Evolutionary conservation across 805 yeast species (phyloP).

Genomic region (Pichia heedii): DNA sequence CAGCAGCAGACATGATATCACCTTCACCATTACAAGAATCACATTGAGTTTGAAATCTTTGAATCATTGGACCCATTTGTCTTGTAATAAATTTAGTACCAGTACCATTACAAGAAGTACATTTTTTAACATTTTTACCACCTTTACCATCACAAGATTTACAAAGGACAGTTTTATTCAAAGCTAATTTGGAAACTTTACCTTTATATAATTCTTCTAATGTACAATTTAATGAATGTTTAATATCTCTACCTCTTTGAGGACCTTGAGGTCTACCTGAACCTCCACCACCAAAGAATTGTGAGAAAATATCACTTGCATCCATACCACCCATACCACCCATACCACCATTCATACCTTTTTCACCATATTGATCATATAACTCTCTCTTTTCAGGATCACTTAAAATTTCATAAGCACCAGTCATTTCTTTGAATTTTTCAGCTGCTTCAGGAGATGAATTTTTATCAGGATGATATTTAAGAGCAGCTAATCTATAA

Average conservation of each 20-base stretch:
- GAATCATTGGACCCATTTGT: slow-evolving; percentile 99
- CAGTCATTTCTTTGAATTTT: slow-evolving; percentile 83
- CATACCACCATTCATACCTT: slow-evolving; percentile 74
- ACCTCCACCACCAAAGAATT: slow-evolving; percentile 48
- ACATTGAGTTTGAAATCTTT: slow-evolving; percentile 94
- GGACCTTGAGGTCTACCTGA: slow-evolving; percentile 75
- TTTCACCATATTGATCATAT: slow-evolving; percentile 88
- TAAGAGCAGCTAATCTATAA: slow-evolving; percentile 72
- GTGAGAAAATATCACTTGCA: slow-evolving; percentile 46
- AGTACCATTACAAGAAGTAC: slow-evolving; percentile 81
- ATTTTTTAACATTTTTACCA: slow-evolving; percentile 86
- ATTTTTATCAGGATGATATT: slow-evolving; percentile 77
- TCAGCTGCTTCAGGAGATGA: slow-evolving; percentile 89
- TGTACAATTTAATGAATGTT: slow-evolving; percentile 75
- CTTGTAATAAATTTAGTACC: slow-evolving; percentile 89
- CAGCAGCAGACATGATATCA: slow-evolving; percentile 76
- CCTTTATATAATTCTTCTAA: slow-evolving; percentile 94
- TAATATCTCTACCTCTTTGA: slow-evolving; percentile 81
- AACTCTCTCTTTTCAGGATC: slow-evolving; percentile 83
- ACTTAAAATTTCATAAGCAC: slow-evolving; percentile 80
- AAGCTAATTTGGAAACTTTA: slow-evolving; percentile 85
- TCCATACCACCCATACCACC: slow-evolving; percentile 49
- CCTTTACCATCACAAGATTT: slow-evolving; percentile 88
- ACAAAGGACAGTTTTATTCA: slow-evolving; percentile 87
- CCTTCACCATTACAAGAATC: slow-evolving; percentile 90